These are phyloP conservation scores for Asterophora lycoperdoides DNA, from an alignment of 768 basidiomycete genomes.

Conservation along the genomic window DNA sequence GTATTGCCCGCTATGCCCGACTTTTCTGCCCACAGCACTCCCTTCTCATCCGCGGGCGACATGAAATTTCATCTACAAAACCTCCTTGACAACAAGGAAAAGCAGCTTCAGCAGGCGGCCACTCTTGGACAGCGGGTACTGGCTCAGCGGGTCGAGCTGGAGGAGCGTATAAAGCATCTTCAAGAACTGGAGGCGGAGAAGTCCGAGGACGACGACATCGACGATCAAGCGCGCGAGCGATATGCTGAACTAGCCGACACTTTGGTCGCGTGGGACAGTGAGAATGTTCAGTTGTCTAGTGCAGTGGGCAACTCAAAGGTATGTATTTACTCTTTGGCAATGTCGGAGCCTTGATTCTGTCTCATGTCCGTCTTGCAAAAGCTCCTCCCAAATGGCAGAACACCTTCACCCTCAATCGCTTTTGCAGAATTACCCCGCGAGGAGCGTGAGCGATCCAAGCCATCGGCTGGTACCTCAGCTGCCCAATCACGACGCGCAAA, in stretches of 20 bases:
- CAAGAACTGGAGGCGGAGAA: constrained; percentile 68
- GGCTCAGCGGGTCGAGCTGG: constrained; percentile 89
- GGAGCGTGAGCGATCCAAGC: constrained; percentile 58
- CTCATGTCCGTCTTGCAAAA: constrained; percentile 14
- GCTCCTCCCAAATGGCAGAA: constrained; percentile 42
- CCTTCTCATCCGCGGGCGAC: constrained; percentile 51
- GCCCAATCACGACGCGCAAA: constrained; percentile 86
- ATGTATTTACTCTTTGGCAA: constrained; percentile 21
- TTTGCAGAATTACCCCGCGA: constrained; percentile 54
- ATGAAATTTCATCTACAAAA: constrained; percentile 59
- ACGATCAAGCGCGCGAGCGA: constrained; percentile 63
- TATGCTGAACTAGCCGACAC: constrained; percentile 77
- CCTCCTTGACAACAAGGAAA: constrained; percentile 86
- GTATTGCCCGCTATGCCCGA: constrained; percentile 35
- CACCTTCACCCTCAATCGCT: constrained; percentile 41
- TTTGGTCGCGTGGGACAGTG: constrained; percentile 70
- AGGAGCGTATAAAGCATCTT: constrained; percentile 79
- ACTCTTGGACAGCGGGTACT: constrained; percentile 92
- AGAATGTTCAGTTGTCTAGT: constrained; percentile 72
- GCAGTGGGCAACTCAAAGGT: constrained; percentile 64
- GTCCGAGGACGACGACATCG: constrained; percentile 58
- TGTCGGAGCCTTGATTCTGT: not conserved
- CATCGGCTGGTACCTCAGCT: constrained; percentile 63
- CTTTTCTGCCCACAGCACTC: constrained; percentile 31
- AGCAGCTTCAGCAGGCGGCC: constrained; percentile 87